Percentiles rank a stretch among this genome's conserved stretches.
phyloP scores from a whole-genome alignment of 768 basidiomycete genomes.

The Russula foetens region DNA sequence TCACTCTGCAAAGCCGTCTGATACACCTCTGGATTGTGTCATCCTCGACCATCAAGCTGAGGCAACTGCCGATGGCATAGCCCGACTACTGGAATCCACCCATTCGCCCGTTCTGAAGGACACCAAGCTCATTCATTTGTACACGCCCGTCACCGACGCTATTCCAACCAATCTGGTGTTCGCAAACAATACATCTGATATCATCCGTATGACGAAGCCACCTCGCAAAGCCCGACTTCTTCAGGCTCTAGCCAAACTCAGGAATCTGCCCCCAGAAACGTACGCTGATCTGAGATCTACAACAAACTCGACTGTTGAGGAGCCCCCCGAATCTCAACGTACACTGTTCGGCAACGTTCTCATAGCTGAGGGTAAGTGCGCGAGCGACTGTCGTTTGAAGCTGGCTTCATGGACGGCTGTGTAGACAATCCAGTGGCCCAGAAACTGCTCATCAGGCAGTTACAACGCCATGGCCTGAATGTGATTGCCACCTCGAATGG shows the following conservation, averaged over 20 bases:
- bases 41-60: constrained; percentile 64
- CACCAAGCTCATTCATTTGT: constrained; percentile 62
- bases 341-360: constrained; percentile 60
- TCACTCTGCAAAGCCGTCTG: constrained; percentile 25
- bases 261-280: constrained; percentile 42
- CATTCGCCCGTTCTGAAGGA: constrained; percentile 34
- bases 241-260: constrained; percentile 52
- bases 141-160: constrained; percentile 56
- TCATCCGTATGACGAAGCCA: constrained; percentile 65
- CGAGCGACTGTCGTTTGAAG: background rate
- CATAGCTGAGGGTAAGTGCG: constrained; percentile 54
- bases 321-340: constrained; percentile 39
- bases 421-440: constrained; percentile 67
- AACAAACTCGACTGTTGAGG: constrained; percentile 38
- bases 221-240: constrained; percentile 52
- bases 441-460: constrained; percentile 56
- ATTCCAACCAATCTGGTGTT: constrained; percentile 45
- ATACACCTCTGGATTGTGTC: constrained; percentile 48
- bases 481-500: constrained; percentile 60
- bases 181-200: constrained; percentile 42
- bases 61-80: constrained; percentile 46
- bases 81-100: constrained; percentile 38
- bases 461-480: constrained; percentile 50
- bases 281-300: constrained; percentile 32
- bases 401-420: background rate